A percentile compares a stretch with the other conserved stretches of the same genome.
Conservation (phyloP, 805 yeast species). For the Cyberlindnera sargentensis region DNA sequence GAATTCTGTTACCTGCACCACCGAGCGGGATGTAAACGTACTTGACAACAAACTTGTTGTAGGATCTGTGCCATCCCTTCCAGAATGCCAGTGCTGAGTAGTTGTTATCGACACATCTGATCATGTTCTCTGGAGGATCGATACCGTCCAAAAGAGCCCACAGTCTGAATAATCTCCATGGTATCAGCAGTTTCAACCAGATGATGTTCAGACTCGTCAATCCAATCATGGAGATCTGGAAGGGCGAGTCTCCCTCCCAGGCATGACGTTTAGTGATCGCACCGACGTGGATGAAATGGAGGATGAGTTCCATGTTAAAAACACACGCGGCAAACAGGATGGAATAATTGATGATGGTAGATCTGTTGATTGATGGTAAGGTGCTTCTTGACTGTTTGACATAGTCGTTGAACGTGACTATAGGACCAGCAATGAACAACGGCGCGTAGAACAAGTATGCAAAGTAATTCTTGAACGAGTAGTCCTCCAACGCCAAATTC, state of each 20-base stretch:
- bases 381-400: constrained; percentile 71
- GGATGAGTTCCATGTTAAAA: constrained; percentile 78
- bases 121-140: constrained; percentile 97
- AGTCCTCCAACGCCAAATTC: constrained; percentile 54
- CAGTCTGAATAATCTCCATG: constrained; percentile 92
- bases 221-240: constrained; percentile 93
- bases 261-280: constrained; percentile 88
- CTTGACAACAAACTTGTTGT: constrained; percentile 81
- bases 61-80: constrained; percentile 98
- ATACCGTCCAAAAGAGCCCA: constrained; percentile 92
- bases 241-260: constrained; percentile 85
- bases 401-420: constrained; percentile 87
- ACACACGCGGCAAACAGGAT: constrained; percentile 65
- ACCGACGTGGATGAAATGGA: constrained; percentile 87
- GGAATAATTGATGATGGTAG: constrained; percentile 54
- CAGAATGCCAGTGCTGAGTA: constrained; percentile 92
- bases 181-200: constrained; percentile 88
- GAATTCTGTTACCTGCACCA: constrained; percentile 62
- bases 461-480: constrained; percentile 56
- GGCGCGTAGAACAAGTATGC: constrained; percentile 84
- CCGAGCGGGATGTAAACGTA: constrained; percentile 91
- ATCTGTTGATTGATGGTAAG: constrained; percentile 50
- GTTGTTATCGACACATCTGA: constrained; percentile 91
- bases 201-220: constrained; percentile 82
- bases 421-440: constrained; percentile 90